Evolutionary conservation across 352 stramenopile species (phyloP).

Genomic region (Phytophthora melonis): DNA sequence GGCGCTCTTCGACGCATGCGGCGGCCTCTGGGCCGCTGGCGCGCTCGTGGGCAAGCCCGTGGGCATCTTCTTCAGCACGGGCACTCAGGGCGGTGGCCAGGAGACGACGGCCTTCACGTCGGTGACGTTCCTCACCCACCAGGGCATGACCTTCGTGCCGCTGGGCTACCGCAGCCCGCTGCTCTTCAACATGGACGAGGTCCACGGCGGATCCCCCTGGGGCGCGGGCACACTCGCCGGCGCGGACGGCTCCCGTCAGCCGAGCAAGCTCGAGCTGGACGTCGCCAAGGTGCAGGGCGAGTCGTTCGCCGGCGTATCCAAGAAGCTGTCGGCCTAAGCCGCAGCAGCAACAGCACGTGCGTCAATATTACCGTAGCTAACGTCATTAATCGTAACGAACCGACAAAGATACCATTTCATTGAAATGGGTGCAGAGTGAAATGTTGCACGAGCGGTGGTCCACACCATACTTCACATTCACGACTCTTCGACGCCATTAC

Average conservation of each 20-base stretch:
- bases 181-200: constrained; percentile 82
- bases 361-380: background rate
- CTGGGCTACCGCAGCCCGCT: constrained; percentile 76
- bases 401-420: background rate
- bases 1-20: constrained; percentile 89
- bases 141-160: constrained; percentile 93
- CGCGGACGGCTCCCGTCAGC: constrained; percentile 81
- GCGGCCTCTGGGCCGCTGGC: constrained; percentile 86
- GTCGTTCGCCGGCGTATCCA: constrained; percentile 83
- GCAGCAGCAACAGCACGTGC: background rate
- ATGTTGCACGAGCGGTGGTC: background rate
- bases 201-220: constrained; percentile 84
- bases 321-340: constrained; percentile 72
- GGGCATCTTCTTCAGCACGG: constrained; percentile 90
- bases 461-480: background rate
- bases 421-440: constrained; percentile 2
- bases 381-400: background rate
- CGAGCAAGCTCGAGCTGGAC: constrained; percentile 81
- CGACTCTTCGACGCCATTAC: background rate
- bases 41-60: constrained; percentile 88
- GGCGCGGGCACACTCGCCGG: constrained; percentile 88
- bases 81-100: constrained; percentile 84
- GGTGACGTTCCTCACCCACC: constrained; percentile 90
- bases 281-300: constrained; percentile 85
- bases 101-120: constrained; percentile 89